Evolutionary conservation across 345 rosid species (phyloP), one percentile per base, ranked within the genome.

Genomic region (Luvunga scandens): DNA sequence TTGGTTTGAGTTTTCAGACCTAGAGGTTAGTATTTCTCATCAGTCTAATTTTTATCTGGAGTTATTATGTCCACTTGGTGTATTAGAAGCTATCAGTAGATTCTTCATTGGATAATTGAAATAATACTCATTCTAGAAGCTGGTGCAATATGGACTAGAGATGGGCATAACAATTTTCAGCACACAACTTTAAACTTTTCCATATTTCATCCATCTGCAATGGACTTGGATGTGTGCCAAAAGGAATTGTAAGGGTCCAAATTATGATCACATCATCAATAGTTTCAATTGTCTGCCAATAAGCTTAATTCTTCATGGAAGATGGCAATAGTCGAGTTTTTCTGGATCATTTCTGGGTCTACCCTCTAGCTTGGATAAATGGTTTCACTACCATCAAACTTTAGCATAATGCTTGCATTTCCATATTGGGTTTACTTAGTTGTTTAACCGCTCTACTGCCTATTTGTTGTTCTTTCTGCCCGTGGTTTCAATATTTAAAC

Each of bases 1-100:
- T 61, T 97, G 99, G 99, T 96, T 92, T 69, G 94, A 91, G 83
- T 92, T 92, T 86, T 91, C 93, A 66, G 99, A 97, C 81, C 84
- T 93, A 70, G 98, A 95, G 98, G 97, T 90, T 80, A 87, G 95
- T 88, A 63, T 56, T 39, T 80, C 36, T 45, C 56, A 63, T 50
- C 45, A 45, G 10, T 45, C 33, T 24, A 6, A 24, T 60, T 67
- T 16, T 60, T 30, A 33, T 14, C 14, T 71, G 22, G 25, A 66
- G 56, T 38, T 61, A 19, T 45, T 13, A 24, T 39, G 59, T 33
- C 18, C 24, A n/a, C 22, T 13, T 75, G 70, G 61, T 75, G 61
- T 48, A 21, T 75, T 75, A 28, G 71, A 48, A 10, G 33, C 19
- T 65, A 34, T 45, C 34, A 28, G 21, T 48, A 1, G 34, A 56